Percentiles rank a stretch among this genome's conserved stretches.
Evolutionary conservation across 2,329 filamentous ascomycete species (phyloP).

Genomic region (Blumeriella jaapii): DNA sequence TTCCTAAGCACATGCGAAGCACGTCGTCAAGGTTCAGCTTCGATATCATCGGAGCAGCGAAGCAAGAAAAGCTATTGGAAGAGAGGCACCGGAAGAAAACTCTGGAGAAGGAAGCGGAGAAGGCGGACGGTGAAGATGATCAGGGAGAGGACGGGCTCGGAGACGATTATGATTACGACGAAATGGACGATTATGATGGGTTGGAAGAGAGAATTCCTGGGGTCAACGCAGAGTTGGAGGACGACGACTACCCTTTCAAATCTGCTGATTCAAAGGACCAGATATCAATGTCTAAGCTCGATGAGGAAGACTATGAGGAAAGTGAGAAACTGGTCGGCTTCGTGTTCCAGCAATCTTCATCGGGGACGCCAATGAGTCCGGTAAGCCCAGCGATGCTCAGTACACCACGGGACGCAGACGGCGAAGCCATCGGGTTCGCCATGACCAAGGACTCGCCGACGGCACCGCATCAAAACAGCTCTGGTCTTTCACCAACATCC

Average conservation of each 20-base stretch:
- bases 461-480: conserved; percentile 4
- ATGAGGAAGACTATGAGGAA: conserved; percentile 30
- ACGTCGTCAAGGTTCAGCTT: conserved; percentile 74
- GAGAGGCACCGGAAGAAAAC: conserved; percentile 60
- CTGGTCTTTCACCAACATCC: conserved; percentile 12
- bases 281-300: conserved; percentile 44
- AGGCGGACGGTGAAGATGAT: conserved; percentile 27
- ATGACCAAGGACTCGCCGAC: conserved; percentile 25
- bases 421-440: conserved; percentile 46
- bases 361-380: conserved; percentile 41
- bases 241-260: conserved; percentile 14
- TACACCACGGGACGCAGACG: conserved; percentile 45
- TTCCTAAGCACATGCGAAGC: conserved; percentile 57
- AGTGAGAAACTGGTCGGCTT: conserved; percentile 20
- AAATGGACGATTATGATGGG: conserved; percentile 52
- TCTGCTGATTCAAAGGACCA: conserved; percentile 41
- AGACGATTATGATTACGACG: conserved; percentile 53
- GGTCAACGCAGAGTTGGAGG: conserved; percentile 34
- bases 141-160: conserved; percentile 35
- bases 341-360: conserved; percentile 33
- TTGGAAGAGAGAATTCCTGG: conserved; percentile 57
- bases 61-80: conserved; percentile 57
- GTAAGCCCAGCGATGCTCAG: conserved; percentile 33
- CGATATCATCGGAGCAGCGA: conserved; percentile 61
- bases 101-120: conserved; percentile 43